These are phyloP conservation scores for Prunella vulgaris DNA, from an alignment of 257 asterid species.

Conservation along the genomic window DNA sequence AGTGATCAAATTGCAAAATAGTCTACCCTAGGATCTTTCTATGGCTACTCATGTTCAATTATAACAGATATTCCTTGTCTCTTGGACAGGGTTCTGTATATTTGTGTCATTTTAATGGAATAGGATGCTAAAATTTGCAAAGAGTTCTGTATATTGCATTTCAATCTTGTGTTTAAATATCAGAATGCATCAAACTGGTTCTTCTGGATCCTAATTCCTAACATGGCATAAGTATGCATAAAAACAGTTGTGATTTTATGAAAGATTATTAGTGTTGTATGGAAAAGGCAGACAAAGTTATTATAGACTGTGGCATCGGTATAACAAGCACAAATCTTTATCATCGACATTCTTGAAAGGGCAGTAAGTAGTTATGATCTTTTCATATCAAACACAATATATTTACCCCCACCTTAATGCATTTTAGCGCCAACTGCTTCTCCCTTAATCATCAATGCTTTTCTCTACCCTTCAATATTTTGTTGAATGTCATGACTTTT, in stretches of 20 bases:
- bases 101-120: not conserved
- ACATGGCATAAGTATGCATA: not conserved
- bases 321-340: not conserved
- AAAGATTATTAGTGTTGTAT: not conserved
- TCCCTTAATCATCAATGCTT: slow-evolving; percentile 7
- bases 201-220: not conserved
- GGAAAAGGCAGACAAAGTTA: not conserved
- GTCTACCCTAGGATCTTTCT: not conserved
- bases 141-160: not conserved
- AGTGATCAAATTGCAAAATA: not conserved
- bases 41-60: slow-evolving; percentile 3
- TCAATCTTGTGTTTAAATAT: not conserved
- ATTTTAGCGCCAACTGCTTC: slow-evolving; percentile 11
- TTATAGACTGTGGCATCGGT: not conserved
- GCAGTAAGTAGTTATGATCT: not conserved
- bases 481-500: not conserved
- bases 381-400: not conserved
- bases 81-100: not conserved
- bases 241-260: not conserved
- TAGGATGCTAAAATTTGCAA: not conserved
- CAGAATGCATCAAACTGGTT: not conserved
- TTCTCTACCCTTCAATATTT: not conserved
- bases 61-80: not conserved
- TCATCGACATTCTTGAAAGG: not conserved
- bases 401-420: not conserved